A percentile compares a stretch with the other conserved stretches of the same genome.
These are phyloP conservation scores for Taxillus chinensis DNA, from an alignment of 164 flowering plant genomes.

Conservation along the genomic window DNA sequence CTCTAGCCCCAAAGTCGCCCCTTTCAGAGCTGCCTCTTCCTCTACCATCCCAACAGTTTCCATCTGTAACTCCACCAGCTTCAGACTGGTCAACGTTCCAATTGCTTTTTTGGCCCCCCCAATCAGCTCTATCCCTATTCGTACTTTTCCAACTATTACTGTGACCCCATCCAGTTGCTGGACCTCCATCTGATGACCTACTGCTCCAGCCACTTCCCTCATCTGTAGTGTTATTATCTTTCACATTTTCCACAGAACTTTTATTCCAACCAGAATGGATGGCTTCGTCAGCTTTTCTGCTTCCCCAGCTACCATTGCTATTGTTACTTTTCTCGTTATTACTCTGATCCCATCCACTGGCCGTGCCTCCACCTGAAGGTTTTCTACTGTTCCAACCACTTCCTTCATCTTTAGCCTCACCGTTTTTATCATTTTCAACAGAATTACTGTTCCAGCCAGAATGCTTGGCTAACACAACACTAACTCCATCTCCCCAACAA, in stretches of 20 bases:
- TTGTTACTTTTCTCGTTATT: neutral
- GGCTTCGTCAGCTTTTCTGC: too few relatives aligned
- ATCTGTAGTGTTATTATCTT: neutral
- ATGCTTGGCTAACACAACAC: neutral
- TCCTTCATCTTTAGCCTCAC: neutral
- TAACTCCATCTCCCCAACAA: neutral
- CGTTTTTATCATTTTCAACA: neutral
- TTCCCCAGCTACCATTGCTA: too few relatives aligned
- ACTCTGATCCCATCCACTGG: neutral
- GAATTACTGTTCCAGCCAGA: neutral
- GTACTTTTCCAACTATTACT: neutral
- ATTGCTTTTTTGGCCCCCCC: neutral
- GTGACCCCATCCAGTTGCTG: too few relatives aligned
- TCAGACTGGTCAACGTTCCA: neutral
- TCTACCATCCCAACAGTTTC: neutral
- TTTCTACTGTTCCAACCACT: neutral
- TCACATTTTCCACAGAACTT: neutral
- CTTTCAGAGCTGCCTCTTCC: neutral
- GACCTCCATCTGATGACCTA: neutral
- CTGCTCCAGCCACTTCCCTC: conserved; percentile 1
- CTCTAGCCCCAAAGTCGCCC: neutral
- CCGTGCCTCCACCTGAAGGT: neutral
- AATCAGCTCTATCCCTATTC: neutral
- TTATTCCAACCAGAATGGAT: neutral
- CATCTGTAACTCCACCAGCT: neutral